A percentile compares a stretch with the other conserved stretches of the same genome.
These are phyloP conservation scores for Rhynchosporium agropyri DNA, from an alignment of 2,329 filamentous ascomycete species.

Conservation along the genomic window DNA sequence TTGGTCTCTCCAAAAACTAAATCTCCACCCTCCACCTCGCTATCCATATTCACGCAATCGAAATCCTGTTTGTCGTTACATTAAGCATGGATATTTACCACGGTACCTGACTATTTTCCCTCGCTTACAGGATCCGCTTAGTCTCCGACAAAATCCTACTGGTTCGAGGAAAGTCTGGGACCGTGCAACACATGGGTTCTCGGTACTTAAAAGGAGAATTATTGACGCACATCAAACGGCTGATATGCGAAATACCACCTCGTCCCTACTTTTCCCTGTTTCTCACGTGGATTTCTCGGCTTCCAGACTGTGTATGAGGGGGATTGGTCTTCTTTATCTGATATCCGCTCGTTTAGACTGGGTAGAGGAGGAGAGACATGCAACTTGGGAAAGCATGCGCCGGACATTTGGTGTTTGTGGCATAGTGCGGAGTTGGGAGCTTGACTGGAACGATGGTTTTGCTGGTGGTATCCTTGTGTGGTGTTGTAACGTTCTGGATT, in stretches of 20 bases:
- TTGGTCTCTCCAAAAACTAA: background rate
- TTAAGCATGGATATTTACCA: background rate
- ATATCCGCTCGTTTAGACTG: background rate
- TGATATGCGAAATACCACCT: background rate
- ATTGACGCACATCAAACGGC: conserved; percentile 2
- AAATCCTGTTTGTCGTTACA: conserved; percentile 11
- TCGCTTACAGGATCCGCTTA: background rate
- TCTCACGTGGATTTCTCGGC: background rate
- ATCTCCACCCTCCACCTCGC: too few species aligned
- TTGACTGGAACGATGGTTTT: background rate
- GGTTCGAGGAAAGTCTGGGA: background rate
- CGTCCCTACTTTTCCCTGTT: background rate
- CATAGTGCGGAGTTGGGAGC: background rate
- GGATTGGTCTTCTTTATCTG: conserved; percentile 10
- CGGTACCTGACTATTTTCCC: conserved; percentile 1
- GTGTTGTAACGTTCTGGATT: background rate
- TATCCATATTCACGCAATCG: conserved; percentile 1
- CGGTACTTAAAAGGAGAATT: conserved; percentile 14
- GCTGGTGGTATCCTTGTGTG: background rate
- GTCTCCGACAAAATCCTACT: background rate
- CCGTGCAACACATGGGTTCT: background rate
- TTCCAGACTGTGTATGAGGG: background rate
- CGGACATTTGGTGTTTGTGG: background rate
- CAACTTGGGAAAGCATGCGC: background rate
- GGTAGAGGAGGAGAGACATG: background rate